phyloP scores from a whole-genome alignment of 805 yeast species.

The Wickerhamiella allomyrinae region DNA sequence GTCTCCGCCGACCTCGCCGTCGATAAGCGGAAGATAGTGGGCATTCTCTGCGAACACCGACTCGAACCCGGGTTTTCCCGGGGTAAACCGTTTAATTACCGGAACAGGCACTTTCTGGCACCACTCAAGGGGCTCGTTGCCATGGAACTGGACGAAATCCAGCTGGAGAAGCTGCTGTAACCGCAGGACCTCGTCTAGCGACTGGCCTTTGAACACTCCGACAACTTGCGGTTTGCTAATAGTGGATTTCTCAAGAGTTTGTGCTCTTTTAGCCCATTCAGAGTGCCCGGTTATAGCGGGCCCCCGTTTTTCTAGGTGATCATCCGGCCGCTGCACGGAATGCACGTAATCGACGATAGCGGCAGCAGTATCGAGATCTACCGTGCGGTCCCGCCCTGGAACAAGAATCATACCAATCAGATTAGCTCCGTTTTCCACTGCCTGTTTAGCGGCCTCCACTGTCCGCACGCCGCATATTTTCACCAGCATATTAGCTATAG shows the following conservation, averaged over 20 bases:
- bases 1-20: conserved; percentile 85
- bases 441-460: conserved; percentile 52
- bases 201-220: conserved; percentile 83
- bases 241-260: neutral
- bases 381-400: conserved; percentile 65
- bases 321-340: neutral
- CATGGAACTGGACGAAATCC: conserved; percentile 84
- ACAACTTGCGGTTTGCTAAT: conserved; percentile 32
- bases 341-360: conserved; percentile 29
- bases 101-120: conserved; percentile 34
- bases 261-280: neutral
- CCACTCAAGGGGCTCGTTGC: conserved; percentile 45
- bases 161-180: conserved; percentile 32
- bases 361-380: conserved; percentile 34
- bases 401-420: conserved; percentile 77
- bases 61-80: conserved; percentile 31
- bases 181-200: conserved; percentile 42
- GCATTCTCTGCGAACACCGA: conserved; percentile 23
- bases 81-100: conserved; percentile 59
- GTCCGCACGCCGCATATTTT: conserved; percentile 78
- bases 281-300: neutral
- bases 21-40: conserved; percentile 51
- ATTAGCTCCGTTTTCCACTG: conserved; percentile 59
- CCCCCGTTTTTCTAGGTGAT: neutral
- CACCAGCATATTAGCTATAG: conserved; percentile 30